Base-by-base conservation (phyloP, 768 basidiomycete species). In the Collybiopsis luxurians region DNA sequence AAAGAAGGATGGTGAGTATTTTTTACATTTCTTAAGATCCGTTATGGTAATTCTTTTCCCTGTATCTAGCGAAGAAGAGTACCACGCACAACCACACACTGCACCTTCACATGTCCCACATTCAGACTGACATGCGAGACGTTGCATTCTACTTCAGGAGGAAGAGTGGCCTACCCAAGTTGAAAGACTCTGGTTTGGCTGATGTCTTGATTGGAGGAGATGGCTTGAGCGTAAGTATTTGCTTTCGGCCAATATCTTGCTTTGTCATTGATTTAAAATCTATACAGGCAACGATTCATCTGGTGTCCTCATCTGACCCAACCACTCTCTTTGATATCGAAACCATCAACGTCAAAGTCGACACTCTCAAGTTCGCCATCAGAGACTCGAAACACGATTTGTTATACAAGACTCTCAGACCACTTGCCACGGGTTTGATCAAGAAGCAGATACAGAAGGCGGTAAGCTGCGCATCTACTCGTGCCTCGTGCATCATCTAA, bases 111-210 rank as follows among this genome's bases (percentile, higher is more conserved):
- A 77, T 97, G 36, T 78, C 77, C 27, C 95, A 98, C 70, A 90
- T 97, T 63, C 95, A 98, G 68, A 89, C 90, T 4, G 94, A 97
- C 62, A 89, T 98, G 83, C 83, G 90, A 15, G 95, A 98, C 63
- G 91, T 97, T 13, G 88, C 90, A 9, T 96, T 98, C 70, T 92
- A 88, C 68, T 95, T 92, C 78, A 79, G 79, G 61, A 92, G 86
- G 78, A 95, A 95, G 82, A 81, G 76, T 4, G 92, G 92, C 2
- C 82, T 92, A 63, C 84, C 89, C 2, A 92, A 87, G 77, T 71
- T 95, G 69, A 79, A 69, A 48, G 94, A 96, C 71, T 85, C 84
- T 5, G 94, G 93, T 43, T 70, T 95, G 17, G 93, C 92, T 5
- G 95, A 96, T 65, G 86, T 95, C 3, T 63, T 93, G 36, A 74